These are phyloP conservation scores for Ceratorhiza oryzae-sativae DNA, from an alignment of 1,284 basidiomycete species.

Conservation along the genomic window DNA sequence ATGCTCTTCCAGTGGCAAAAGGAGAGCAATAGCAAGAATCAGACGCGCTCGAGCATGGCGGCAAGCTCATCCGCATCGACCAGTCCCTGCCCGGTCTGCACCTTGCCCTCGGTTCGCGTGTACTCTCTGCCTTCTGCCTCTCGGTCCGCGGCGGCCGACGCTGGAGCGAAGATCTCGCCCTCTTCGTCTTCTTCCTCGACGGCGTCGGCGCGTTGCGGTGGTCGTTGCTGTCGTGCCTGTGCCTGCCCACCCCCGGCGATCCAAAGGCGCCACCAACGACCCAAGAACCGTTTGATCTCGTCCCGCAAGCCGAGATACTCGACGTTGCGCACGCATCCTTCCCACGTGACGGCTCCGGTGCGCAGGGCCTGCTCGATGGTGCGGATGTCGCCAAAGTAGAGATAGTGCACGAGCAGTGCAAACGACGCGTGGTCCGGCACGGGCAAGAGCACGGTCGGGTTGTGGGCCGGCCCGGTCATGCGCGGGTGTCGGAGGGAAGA, in stretches of 20 bases:
- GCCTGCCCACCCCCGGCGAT: conserved; percentile 12
- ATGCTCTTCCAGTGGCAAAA: conserved; percentile 5
- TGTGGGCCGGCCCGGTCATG: conserved; percentile 54
- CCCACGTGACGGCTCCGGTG: conserved; percentile 70
- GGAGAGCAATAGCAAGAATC: not conserved
- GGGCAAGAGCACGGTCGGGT: conserved; percentile 73
- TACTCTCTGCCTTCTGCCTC: conserved; percentile 29
- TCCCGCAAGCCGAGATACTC: conserved; percentile 75
- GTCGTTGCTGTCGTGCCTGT: conserved; percentile 2
- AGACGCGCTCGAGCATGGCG: conserved; percentile 37
- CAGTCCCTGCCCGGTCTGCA: conserved; percentile 38
- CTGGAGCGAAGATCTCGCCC: not conserved
- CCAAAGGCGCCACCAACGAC: conserved; percentile 37
- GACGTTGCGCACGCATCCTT: conserved; percentile 79
- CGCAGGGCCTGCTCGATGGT: conserved; percentile 67
- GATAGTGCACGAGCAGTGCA: conserved; percentile 74
- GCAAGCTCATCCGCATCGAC: conserved; percentile 38
- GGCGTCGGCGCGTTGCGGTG: conserved; percentile 15
- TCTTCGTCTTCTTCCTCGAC: conserved; percentile 31
- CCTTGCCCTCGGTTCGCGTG: conserved; percentile 19
- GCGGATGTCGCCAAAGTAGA: conserved; percentile 72
- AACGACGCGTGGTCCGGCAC: conserved; percentile 77
- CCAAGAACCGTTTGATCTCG: conserved; percentile 50
- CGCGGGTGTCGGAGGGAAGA: conserved; percentile 41
- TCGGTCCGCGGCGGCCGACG: conserved; percentile 32